A percentile compares a stretch with the other conserved stretches of the same genome.
These are phyloP conservation scores for Hylodesmum podocarpum DNA, from an alignment of 306 rosid species.

Conservation along the genomic window DNA sequence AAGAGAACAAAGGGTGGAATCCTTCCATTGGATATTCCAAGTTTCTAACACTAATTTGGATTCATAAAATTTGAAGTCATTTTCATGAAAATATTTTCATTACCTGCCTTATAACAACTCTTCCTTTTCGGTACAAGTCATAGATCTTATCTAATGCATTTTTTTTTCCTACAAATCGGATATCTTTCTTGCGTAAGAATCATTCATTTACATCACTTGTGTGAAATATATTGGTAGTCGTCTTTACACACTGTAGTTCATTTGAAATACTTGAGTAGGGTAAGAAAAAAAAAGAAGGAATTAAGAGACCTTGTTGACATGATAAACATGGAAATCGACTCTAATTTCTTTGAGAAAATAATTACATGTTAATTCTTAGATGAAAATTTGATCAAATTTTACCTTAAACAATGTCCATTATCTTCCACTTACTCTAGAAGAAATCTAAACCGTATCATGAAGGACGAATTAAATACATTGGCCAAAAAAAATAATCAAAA, in stretches of 20 bases:
- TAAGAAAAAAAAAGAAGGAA: background rate
- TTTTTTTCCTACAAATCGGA: too few species aligned
- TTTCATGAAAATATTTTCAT: slow-evolving; percentile 11
- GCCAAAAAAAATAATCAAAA: too few species aligned
- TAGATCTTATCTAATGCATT: background rate
- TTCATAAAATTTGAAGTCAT: slow-evolving; percentile 15
- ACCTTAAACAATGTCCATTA: background rate
- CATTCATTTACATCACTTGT: background rate
- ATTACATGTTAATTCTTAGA: background rate
- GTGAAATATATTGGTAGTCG: too few species aligned
- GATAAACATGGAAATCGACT: background rate
- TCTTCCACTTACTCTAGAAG: background rate
- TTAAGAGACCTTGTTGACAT: background rate
- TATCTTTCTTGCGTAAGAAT: background rate
- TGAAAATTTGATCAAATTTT: background rate
- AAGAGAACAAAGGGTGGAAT: background rate
- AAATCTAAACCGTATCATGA: background rate
- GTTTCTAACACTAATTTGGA: slow-evolving; percentile 11
- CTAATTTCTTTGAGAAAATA: background rate
- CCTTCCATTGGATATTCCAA: slow-evolving; percentile 24
- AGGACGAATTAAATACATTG: too few species aligned
- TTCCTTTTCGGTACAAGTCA: slow-evolving; percentile 15
- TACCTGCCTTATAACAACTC: slow-evolving; percentile 12
- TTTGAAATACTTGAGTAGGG: background rate
- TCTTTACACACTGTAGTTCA: background rate